phyloP scores from a whole-genome alignment of 495 filamentous ascomycete genomes.

The Daldinia decipiens region DNA sequence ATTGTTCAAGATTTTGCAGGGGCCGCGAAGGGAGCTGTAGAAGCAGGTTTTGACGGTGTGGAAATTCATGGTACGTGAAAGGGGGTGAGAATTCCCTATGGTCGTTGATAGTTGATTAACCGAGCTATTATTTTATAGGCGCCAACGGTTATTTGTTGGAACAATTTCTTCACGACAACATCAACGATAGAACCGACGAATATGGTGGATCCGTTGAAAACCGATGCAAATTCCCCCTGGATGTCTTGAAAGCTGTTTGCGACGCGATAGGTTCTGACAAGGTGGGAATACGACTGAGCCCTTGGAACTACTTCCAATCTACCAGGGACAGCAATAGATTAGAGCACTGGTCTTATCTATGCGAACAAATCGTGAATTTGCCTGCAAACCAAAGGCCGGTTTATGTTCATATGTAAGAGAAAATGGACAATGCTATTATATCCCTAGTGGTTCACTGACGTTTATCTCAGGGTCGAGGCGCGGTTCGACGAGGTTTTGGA shows the following conservation, averaged over 20 bases:
- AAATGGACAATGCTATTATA: slow-evolving; percentile 55
- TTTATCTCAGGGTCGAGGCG: slow-evolving; percentile 67
- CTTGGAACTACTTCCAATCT: slow-evolving; percentile 71
- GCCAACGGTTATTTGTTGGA: slow-evolving; percentile 75
- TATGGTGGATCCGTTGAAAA: slow-evolving; percentile 72
- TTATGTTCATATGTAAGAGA: slow-evolving; percentile 56
- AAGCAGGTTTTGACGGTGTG: slow-evolving; percentile 77
- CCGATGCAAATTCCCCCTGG: slow-evolving; percentile 65
- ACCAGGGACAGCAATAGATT: slow-evolving; percentile 65
- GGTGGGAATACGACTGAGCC: slow-evolving; percentile 67
- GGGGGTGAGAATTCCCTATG: slow-evolving; percentile 53
- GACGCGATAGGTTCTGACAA: slow-evolving; percentile 67
- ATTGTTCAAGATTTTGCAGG: slow-evolving; percentile 64
- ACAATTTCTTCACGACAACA: slow-evolving; percentile 69
- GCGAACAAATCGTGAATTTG: slow-evolving; percentile 51
- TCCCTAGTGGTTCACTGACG: slow-evolving; percentile 38
- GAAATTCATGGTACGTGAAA: slow-evolving; percentile 75
- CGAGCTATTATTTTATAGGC: slow-evolving; percentile 53
- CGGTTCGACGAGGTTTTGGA: slow-evolving; percentile 62
- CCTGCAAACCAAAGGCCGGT: slow-evolving; percentile 38
- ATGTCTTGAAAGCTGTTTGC: slow-evolving; percentile 64
- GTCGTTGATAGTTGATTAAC: slow-evolving; percentile 53
- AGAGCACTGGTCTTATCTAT: slow-evolving; percentile 66
- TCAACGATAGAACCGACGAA: slow-evolving; percentile 66
- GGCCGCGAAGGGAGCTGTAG: slow-evolving; percentile 68